Evolutionary conservation across 2,329 filamentous ascomycete species (phyloP), one percentile per base, ranked within the genome.

Genomic region (Lasiodiplodia theobromae): DNA sequence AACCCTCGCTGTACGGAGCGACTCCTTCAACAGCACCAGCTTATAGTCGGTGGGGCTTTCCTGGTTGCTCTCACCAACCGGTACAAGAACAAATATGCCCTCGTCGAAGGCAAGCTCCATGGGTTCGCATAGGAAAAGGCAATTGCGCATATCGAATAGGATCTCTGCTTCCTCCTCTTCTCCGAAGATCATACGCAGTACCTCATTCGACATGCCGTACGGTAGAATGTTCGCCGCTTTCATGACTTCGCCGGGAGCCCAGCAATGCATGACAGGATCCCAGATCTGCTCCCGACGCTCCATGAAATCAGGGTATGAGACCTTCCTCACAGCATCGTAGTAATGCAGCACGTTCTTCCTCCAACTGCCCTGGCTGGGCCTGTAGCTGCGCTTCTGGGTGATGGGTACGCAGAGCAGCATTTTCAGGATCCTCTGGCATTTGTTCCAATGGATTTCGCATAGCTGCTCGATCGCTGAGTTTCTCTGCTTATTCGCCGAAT

Each of bases 211-310:
- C 56, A 60, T 60, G 2, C 8, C 1, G 21, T 60, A 60, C 12
- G 56, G 56, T 7, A 60, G 56, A 25, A 60, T 44, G 21, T 60
- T 21, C 54, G 54, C 54, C 12, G 54, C 54, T 23, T 31, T 57
- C 28, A 56, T 21, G 5, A 12, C 4, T 14, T 4, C 12, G 12
- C 18, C 34, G 18, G 18, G 14, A 16, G 21, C 1, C 54, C 54
- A 57, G 6, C 2, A 5, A 8, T 14, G 18, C 31, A 57, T 25
- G 4, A 57, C 21, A 7, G 54, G 34, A 14, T 40, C 31, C 54
- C 54, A 57, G 25, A n/a, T 25, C 31, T 56, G 53, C 31, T 56
- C 53, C 8, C 1, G 7, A 7, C 1, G 7, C 16, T 56, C 28
- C 16, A 3, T 11, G 6, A 1, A 16, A 7, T 34, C 7, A n/a